phyloP scores from a whole-genome alignment of 2,329 filamentous ascomycete genomes.

The Verticillium albo-atrum region DNA sequence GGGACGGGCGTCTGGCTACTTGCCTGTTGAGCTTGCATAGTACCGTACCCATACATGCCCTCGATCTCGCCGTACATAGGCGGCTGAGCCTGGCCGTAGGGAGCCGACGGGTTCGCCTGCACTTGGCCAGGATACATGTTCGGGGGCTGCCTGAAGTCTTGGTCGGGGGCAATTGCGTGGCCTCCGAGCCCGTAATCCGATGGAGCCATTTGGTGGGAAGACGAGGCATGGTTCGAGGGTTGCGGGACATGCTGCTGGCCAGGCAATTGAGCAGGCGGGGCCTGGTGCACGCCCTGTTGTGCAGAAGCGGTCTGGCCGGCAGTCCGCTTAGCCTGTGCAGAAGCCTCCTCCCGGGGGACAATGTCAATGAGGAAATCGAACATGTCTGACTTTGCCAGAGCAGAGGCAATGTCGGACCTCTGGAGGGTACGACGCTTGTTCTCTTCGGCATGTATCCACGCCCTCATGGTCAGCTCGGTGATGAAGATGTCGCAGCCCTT shows the following conservation, averaged over 20 bases:
- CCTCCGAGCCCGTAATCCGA: constrained; percentile 58
- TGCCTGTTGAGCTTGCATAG: constrained; percentile 81
- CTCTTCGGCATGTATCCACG: constrained; percentile 98
- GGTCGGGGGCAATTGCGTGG: constrained; percentile 61
- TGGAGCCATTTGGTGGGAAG: constrained; percentile 53
- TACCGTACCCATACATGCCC: constrained; percentile 78
- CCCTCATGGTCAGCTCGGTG: constrained; percentile 96
- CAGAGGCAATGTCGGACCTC: constrained; percentile 92
- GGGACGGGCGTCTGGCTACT: constrained; percentile 21
- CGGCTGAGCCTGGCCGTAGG: constrained; percentile 73
- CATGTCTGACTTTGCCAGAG: constrained; percentile 97
- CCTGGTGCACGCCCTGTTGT: constrained; percentile 23
- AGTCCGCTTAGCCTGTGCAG: constrained; percentile 76
- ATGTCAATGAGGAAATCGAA: constrained; percentile 99
- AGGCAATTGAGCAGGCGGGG: constrained; percentile 42
- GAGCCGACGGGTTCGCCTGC: constrained; percentile 64
- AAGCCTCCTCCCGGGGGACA: constrained; percentile 90
- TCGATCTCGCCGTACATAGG: constrained; percentile 79
- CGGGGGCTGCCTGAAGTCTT: constrained; percentile 75
- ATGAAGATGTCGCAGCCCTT: constrained; percentile 99
- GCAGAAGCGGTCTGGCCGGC: constrained; percentile 43
- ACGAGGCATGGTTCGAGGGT: constrained; percentile 48
- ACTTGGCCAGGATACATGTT: constrained; percentile 81
- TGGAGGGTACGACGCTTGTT: constrained; percentile 96
- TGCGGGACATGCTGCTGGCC: constrained; percentile 50